Evolutionary conservation across 768 basidiomycete genomes (phyloP), one percentile per base, ranked within the genome.

Genomic region (Serendipita sp.): DNA sequence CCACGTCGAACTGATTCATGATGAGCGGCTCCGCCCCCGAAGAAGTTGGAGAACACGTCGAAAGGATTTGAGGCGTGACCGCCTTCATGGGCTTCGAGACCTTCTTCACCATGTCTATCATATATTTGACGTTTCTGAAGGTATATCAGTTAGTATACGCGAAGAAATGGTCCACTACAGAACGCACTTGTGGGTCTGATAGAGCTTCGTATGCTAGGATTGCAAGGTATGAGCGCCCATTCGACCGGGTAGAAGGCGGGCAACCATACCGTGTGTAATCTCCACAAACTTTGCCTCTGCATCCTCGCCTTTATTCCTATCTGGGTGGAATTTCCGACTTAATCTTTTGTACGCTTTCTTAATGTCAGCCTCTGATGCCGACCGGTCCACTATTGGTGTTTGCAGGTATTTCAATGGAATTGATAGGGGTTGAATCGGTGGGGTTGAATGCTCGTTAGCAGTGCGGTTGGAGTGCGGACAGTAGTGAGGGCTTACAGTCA

Each of bases 101-200:
- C 95, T 73, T 96, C 94, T 82, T 94, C 92, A 67, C 95, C 95
- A 76, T 93, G 86, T 65, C 86, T 81, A 74, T 98, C 96, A 74
- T 97, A 99, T 67, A 95, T 89, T 76, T 83, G 80, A 35, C 89
- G 85, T 86, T 92, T 95, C 88, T 94, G 72, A 2, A 2, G 44
- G 23, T 66, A 41, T 15, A 15, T n/a, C 67, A 35, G 38, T 16
- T 30, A 23, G 44, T n/a, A 36, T 54, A 7, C 16, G 1, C 1
- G 30, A 51, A 7, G 48, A 18, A 23, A 16, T 47, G 44, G 30
- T n/a, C 64, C 54, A 3, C 3, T 48, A 45, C n/a, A 35, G 47
- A 38, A 11, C 84, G 69, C 68, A 92, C 91, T 68, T 83, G 83
- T 1, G 81, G 63, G 72, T 97, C 92, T 4, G 92, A 93, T 34